These are phyloP conservation scores for Erucastrum elatum DNA, from an alignment of 345 rosid species.

Conservation along the genomic window DNA sequence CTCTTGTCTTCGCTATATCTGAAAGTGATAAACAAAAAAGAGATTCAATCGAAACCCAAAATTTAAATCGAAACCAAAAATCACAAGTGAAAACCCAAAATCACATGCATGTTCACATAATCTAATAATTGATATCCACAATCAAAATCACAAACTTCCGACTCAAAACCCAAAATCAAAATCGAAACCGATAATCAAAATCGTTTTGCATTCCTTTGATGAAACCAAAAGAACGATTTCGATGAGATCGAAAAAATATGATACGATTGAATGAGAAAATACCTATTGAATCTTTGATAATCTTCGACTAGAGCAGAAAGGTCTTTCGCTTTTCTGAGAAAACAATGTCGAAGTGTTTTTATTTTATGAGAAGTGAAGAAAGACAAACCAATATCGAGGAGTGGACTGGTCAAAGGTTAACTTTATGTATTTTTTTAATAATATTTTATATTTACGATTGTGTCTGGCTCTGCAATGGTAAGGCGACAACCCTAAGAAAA, in stretches of 20 bases:
- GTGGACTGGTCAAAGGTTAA: too few relatives aligned
- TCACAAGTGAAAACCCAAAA: not conserved
- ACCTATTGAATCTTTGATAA: too few relatives aligned
- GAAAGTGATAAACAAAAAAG: not conserved
- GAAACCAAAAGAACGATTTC: too few relatives aligned
- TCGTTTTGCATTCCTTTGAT: not conserved
- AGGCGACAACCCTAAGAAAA: too few relatives aligned
- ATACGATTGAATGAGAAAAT: not conserved
- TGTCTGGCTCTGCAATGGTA: too few relatives aligned
- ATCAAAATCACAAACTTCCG: not conserved
- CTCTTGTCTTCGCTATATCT: constrained; percentile 3
- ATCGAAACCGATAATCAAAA: not conserved
- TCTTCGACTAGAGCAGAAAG: too few relatives aligned
- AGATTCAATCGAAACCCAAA: not conserved
- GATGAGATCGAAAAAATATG: too few relatives aligned
- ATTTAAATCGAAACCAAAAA: not conserved
- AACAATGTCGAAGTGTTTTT: too few relatives aligned
- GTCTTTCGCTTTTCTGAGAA: too few relatives aligned
- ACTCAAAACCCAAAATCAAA: not conserved
- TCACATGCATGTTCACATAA: not conserved
- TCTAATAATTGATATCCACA: not conserved
- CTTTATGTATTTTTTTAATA: not conserved
- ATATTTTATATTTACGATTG: too few relatives aligned
- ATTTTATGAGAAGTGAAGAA: too few relatives aligned
- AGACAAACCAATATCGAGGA: too few relatives aligned